These are phyloP conservation scores for Schoenoplectus tabernaemontani DNA, from an alignment of 202 grass and related monocot genomes.

Conservation along the genomic window DNA sequence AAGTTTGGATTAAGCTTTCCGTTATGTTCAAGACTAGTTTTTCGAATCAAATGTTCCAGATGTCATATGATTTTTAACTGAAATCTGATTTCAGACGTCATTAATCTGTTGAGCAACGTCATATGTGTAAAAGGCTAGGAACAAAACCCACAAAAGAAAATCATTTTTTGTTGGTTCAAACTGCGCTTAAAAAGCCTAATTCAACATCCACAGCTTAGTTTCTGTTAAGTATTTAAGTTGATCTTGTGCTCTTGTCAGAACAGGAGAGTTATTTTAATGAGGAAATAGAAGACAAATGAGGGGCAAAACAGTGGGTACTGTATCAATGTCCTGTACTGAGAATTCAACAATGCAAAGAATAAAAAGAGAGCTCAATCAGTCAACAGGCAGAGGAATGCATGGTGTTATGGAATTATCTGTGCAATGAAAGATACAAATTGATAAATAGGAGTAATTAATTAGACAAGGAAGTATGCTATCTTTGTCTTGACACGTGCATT, in stretches of 20 bases:
- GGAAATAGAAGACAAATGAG: not conserved
- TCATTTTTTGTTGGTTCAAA: not conserved
- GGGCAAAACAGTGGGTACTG: not conserved
- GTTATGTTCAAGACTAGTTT: too few species aligned
- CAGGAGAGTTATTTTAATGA: not conserved
- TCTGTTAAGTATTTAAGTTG: not conserved
- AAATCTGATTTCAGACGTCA: too few species aligned
- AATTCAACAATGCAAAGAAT: not conserved
- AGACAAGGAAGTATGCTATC: not conserved
- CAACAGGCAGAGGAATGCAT: not conserved
- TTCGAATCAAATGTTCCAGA: not conserved
- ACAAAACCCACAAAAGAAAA: not conserved
- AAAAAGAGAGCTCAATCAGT: not conserved
- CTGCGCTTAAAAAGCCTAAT: not conserved
- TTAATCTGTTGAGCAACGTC: too few species aligned
- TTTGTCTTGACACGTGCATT: conserved; percentile 3
- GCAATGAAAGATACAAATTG: not conserved
- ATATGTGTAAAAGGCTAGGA: not conserved
- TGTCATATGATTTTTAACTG: not conserved
- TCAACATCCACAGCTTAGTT: not conserved
- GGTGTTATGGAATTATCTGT: not conserved
- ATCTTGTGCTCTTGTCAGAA: not conserved
- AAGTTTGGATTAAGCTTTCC: not conserved
- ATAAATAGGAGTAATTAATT: not conserved
- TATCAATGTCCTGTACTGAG: not conserved